phyloP scores from a whole-genome alignment of 2,329 filamentous ascomycete species.

The Fusarium sp. region DNA sequence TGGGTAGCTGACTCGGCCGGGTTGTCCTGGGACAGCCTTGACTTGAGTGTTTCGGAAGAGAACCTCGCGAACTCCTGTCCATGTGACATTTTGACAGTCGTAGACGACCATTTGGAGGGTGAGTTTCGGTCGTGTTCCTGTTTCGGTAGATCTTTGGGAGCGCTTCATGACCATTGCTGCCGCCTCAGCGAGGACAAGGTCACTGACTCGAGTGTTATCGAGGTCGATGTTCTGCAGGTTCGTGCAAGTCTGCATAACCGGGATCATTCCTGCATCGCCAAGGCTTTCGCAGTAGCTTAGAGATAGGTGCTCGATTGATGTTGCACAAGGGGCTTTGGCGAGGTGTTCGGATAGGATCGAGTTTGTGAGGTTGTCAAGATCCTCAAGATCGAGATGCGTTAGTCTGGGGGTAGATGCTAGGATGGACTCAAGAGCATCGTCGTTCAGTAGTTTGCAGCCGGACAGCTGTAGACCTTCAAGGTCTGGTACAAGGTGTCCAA shows the following conservation, averaged over 20 bases:
- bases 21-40: slow-evolving; percentile 61
- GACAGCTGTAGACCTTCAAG: slow-evolving; percentile 87
- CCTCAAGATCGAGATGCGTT: slow-evolving; percentile 90
- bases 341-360: slow-evolving; percentile 77
- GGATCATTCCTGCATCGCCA: slow-evolving; percentile 85
- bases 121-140: slow-evolving; percentile 61
- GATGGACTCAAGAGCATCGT: slow-evolving; percentile 78
- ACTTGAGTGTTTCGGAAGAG: slow-evolving; percentile 86
- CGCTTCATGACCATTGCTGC: slow-evolving; percentile 81
- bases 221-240: slow-evolving; percentile 80
- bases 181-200: slow-evolving; percentile 87
- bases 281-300: slow-evolving; percentile 91
- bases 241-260: slow-evolving; percentile 80
- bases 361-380: slow-evolving; percentile 83
- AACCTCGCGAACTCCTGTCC: slow-evolving; percentile 90
- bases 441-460: slow-evolving; percentile 79
- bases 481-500: slow-evolving; percentile 81
- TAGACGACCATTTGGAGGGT: slow-evolving; percentile 86
- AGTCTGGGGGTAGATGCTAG: slow-evolving; percentile 81
- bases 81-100: slow-evolving; percentile 92
- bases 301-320: slow-evolving; percentile 80
- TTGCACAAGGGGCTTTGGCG: slow-evolving; percentile 79
- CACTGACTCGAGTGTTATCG: slow-evolving; percentile 93
- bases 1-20: slow-evolving; percentile 68
- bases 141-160: slow-evolving; percentile 58